Percentiles rank a stretch among this genome's conserved stretches.
These are phyloP conservation scores for Trichosporon coremiiforme DNA, from an alignment of 1,284 basidiomycete species.

Conservation along the genomic window DNA sequence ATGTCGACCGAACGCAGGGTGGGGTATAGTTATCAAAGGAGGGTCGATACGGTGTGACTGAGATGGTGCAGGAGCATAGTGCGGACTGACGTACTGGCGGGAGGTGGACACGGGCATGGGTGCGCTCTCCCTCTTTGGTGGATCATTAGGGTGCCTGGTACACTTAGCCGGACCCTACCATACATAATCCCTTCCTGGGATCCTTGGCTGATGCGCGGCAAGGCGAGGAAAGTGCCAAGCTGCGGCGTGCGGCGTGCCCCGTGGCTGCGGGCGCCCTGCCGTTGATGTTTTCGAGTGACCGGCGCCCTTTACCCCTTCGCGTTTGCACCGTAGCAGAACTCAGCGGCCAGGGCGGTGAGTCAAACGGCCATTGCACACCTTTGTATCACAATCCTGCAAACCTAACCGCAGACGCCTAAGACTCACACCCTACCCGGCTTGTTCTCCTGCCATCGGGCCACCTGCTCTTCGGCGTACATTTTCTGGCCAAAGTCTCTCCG, in stretches of 20 bases:
- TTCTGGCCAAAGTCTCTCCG: neutral
- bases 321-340: too few species aligned
- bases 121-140: neutral
- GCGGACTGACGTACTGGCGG: neutral
- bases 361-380: neutral
- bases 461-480: neutral
- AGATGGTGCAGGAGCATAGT: neutral
- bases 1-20: neutral
- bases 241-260: neutral
- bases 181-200: neutral
- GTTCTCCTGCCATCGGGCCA: neutral
- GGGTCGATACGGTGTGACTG: neutral
- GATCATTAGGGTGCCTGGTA: neutral
- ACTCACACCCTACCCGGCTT: too few species aligned
- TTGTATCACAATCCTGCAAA: neutral
- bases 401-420: neutral
- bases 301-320: neutral
- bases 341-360: too few species aligned
- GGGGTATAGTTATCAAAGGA: neutral
- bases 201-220: neutral
- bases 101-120: neutral
- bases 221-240: too few species aligned
- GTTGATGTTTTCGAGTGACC: neutral
- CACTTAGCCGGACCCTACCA: neutral
- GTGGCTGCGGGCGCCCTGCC: slow-evolving; percentile 1